Percentiles rank a stretch among this genome's conserved stretches.
Conservation (phyloP, 176 grass and related monocot species). For the Alloteropsis semialata region DNA sequence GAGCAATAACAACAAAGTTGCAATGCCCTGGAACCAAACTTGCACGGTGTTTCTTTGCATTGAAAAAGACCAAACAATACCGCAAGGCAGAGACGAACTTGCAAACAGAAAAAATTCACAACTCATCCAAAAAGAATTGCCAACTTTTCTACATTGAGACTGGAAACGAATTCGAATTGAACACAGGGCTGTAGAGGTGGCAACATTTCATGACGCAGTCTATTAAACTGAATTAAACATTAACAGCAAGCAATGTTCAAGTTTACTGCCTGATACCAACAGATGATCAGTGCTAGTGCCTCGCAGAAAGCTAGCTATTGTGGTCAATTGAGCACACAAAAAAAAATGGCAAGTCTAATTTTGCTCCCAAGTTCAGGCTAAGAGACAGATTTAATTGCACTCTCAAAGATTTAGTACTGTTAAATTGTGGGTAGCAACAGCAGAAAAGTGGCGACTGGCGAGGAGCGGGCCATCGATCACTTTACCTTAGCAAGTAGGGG, state of each 20-base stretch:
- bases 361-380: neutral
- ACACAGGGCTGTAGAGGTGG: neutral
- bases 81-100: neutral
- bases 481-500: constrained; percentile 65
- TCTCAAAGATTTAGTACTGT: too few relatives aligned
- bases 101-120: neutral
- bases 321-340: neutral
- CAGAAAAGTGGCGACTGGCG: neutral
- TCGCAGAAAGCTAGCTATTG: neutral
- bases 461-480: neutral
- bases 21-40: neutral
- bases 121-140: constrained; percentile 2
- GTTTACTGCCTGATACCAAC: neutral
- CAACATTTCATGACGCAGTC: neutral
- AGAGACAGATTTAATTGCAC: neutral
- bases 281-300: neutral
- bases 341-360: neutral
- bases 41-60: neutral
- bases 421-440: too few relatives aligned
- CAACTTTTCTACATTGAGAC: neutral
- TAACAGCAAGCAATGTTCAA: neutral
- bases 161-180: neutral
- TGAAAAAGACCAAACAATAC: neutral
- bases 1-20: neutral
- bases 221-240: neutral